These are phyloP conservation scores for Aspergillus cejpii DNA, from an alignment of 2,329 filamentous ascomycete genomes.

Conservation along the genomic window DNA sequence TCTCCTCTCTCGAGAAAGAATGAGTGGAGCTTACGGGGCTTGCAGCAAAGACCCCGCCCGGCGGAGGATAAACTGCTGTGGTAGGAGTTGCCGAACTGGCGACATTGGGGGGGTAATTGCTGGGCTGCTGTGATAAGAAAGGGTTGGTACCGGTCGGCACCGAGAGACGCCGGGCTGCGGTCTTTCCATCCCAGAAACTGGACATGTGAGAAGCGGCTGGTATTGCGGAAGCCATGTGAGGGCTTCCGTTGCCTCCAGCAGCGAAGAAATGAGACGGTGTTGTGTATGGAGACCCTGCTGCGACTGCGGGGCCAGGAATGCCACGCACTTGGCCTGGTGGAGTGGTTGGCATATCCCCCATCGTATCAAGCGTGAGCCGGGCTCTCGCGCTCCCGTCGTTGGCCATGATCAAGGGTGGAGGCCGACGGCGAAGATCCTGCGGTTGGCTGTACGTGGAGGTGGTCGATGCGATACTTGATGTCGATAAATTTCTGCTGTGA, in stretches of 20 bases:
- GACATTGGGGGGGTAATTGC: conserved; percentile 51
- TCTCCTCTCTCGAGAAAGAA: conserved; percentile 35
- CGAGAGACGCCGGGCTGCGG: conserved; percentile 68
- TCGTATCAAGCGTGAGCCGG: conserved; percentile 59
- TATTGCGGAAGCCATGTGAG: conserved; percentile 71
- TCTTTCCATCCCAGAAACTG: conserved; percentile 65
- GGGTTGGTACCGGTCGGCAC: conserved; percentile 70
- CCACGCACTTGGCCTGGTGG: conserved; percentile 58
- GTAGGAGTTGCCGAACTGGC: conserved; percentile 46
- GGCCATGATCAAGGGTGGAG: conserved; percentile 76
- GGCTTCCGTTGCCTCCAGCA: conserved; percentile 62
- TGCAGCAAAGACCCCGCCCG: conserved; percentile 56
- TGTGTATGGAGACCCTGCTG: conserved; percentile 71
- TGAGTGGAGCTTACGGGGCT: conserved; percentile 63
- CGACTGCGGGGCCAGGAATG: conserved; percentile 57
- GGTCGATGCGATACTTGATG: conserved; percentile 76
- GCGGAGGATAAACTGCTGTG: conserved; percentile 49
- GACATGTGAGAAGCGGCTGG: conserved; percentile 62
- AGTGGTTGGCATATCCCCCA: conserved; percentile 56
- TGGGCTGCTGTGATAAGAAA: conserved; percentile 60
- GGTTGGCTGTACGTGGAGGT: conserved; percentile 60
- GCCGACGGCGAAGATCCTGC: conserved; percentile 61
- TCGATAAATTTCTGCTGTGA: conserved; percentile 76
- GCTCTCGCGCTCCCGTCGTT: conserved; percentile 57
- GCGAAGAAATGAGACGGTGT: conserved; percentile 80